Base-by-base conservation (phyloP, 352 stramenopile species). In the Globisporangium rhizosaccharum region DNA sequence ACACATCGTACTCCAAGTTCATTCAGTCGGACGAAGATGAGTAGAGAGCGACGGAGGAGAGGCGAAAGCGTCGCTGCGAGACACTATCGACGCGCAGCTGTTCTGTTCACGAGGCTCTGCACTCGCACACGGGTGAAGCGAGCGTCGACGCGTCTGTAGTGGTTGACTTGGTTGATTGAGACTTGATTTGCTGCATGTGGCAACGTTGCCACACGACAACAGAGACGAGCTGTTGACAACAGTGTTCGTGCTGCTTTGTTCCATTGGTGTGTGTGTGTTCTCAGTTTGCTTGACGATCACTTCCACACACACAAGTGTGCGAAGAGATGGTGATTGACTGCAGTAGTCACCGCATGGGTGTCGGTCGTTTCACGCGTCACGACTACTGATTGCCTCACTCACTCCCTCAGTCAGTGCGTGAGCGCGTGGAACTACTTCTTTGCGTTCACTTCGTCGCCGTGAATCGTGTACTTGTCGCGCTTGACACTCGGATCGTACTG, bases 1-100 rank as follows among this genome's bases (percentile, higher is more conserved):
- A 91, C 71, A 95, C 83, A 53, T 95, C 84, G 53, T 95, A 90
- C 72, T 93, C 85, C 59, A 93, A 95, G 66, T 95, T 95, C 61
- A 92, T 95, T 71, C 83, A 95, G 57, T 79, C 82, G 47, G 85
- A 95, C 57, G 85, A 95, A 73, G 85, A 95, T 55, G 84, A 95
- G 68, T 93, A 85, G 61, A 76, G 26, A 39, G 25, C 46, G 48
- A 44, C 10, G 26, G 23, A 23, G 20, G 9, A 9, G 36, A 15
- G n/a, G 10, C 20, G 44, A 49, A 17, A 25, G 44, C 44, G 44
- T 48, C 26, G 25, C 48, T 41, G 48, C 14, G 48, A 39, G 33
- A 39, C 33, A 11, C 7, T 3, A 39, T 39, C 33, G 33, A 12
- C 33, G 44, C 44, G 44, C 48, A 33, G 28, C 28, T 33, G 28